phyloP scores from a whole-genome alignment of 352 stramenopile species.

The Elongisporangium undulatum region DNA sequence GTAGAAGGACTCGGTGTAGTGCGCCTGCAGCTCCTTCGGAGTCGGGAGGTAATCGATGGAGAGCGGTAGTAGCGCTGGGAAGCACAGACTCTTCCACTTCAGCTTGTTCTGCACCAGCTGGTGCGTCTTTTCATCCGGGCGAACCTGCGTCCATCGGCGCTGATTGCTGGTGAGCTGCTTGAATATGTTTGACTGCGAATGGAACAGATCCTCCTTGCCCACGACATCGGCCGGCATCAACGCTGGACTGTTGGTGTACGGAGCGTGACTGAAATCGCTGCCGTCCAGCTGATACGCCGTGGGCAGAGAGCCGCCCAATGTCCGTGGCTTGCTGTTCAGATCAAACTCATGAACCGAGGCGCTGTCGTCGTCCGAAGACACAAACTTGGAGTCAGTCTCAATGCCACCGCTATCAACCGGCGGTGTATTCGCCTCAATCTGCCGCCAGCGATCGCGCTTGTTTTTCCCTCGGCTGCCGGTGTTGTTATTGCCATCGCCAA shows the following conservation, averaged over 20 bases:
- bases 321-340: conserved; percentile 14
- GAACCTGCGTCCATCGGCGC: conserved; percentile 95
- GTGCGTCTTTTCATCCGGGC: conserved; percentile 41
- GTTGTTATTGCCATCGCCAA: conserved; percentile 18
- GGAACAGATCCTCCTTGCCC: conserved; percentile 68
- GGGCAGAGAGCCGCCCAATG: conserved; percentile 53
- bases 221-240: conserved; percentile 36
- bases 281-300: conserved; percentile 55
- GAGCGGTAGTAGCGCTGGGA: conserved; percentile 93
- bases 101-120: conserved; percentile 80
- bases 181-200: conserved; percentile 68
- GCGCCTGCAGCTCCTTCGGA: conserved; percentile 66
- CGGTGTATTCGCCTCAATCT: conserved; percentile 36
- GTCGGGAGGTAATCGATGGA: conserved; percentile 89
- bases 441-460: conserved; percentile 25
- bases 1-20: conserved; percentile 87
- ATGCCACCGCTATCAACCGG: conserved; percentile 9
- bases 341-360: conserved; percentile 11
- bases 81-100: conserved; percentile 97
- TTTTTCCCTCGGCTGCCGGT: conserved; percentile 13
- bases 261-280: conserved; percentile 29
- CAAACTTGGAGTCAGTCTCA: conserved; percentile 22
- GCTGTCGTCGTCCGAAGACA: conserved; percentile 27
- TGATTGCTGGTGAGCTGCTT: conserved; percentile 91
- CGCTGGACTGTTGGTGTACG: conserved; percentile 56